Conservation (phyloP, 2,329 filamentous ascomycete genomes). For the Xylaria sp. region DNA sequence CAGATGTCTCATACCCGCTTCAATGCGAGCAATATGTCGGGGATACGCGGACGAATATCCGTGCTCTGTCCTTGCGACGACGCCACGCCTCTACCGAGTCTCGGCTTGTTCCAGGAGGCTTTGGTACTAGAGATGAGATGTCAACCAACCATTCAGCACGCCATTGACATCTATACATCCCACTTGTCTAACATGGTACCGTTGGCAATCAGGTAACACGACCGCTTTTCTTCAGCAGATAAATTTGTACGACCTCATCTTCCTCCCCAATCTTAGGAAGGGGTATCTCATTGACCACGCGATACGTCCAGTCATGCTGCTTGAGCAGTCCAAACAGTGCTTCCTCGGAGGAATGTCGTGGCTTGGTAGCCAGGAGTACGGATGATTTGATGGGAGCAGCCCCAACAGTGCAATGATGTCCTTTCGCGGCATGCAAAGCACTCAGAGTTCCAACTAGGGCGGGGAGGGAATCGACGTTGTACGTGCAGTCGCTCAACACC, state of each 20-base stretch:
- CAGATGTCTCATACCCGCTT: neutral
- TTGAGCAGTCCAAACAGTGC: conserved; percentile 55
- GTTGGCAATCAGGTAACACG: neutral
- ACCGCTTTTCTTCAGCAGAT: conserved; percentile 52
- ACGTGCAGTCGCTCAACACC: conserved; percentile 65
- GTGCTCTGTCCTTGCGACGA: too few species aligned
- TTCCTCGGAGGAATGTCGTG: conserved; percentile 58
- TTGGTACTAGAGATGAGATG: too few species aligned
- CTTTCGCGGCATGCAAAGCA: conserved; percentile 51
- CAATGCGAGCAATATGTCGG: neutral
- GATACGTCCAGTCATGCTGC: conserved; percentile 51
- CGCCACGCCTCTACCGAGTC: too few species aligned
- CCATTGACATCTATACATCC: too few species aligned
- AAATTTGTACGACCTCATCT: conserved; percentile 56
- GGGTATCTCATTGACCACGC: conserved; percentile 49
- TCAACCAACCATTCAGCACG: too few species aligned
- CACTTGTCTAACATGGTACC: too few species aligned
- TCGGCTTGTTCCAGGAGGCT: too few species aligned
- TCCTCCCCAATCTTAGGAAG: conserved; percentile 54
- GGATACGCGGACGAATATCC: neutral
- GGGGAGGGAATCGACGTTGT: conserved; percentile 62
- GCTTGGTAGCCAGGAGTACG: conserved; percentile 62
- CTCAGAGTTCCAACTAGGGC: conserved; percentile 59
- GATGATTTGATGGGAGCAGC: conserved; percentile 40
- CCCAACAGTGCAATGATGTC: neutral